Evolutionary conservation across 2,329 filamentous ascomycete genomes (phyloP).

Genomic region (Fusarium secorum): DNA sequence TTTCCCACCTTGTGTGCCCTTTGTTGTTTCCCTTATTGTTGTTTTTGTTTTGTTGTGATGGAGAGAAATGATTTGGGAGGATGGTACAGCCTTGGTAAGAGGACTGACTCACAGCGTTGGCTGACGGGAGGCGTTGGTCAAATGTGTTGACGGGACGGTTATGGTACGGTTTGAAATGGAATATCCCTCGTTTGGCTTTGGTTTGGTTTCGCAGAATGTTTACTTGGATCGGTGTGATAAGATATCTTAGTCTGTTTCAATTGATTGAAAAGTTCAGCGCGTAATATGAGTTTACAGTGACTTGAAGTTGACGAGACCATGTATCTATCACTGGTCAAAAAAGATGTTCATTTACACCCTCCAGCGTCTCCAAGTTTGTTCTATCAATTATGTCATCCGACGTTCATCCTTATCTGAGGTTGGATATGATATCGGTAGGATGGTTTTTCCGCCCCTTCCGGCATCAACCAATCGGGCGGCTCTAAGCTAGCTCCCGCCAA

Average conservation of each 20-base stretch:
- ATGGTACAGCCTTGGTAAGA: neutral
- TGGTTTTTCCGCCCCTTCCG: slow-evolving; percentile 29
- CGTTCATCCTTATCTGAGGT: neutral
- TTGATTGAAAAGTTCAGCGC: slow-evolving; percentile 11
- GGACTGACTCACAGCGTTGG: neutral
- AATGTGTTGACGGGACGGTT: slow-evolving; percentile 4
- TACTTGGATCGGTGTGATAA: neutral
- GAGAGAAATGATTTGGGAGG: slow-evolving; percentile 10
- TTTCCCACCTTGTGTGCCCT: slow-evolving; percentile 13
- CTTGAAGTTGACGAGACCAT: neutral
- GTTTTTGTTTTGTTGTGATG: slow-evolving; percentile 10
- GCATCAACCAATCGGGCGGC: slow-evolving; percentile 31
- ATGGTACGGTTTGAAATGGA: neutral
- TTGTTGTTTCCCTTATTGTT: slow-evolving; percentile 18
- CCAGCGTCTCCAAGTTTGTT: neutral
- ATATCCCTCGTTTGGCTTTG: slow-evolving; percentile 37
- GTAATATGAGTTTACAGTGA: neutral
- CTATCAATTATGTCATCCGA: neutral
- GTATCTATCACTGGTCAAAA: neutral
- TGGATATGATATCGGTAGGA: slow-evolving; percentile 1
- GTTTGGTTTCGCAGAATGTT: neutral
- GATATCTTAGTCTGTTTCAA: slow-evolving; percentile 7
- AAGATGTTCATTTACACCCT: neutral
- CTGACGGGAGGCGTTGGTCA: slow-evolving; percentile 34
- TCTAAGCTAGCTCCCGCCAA: slow-evolving; percentile 34